Evolutionary conservation across 2,329 filamentous ascomycete species (phyloP), one percentile per base, ranked within the genome.

Genomic region (Fusarium oligoseptatum): DNA sequence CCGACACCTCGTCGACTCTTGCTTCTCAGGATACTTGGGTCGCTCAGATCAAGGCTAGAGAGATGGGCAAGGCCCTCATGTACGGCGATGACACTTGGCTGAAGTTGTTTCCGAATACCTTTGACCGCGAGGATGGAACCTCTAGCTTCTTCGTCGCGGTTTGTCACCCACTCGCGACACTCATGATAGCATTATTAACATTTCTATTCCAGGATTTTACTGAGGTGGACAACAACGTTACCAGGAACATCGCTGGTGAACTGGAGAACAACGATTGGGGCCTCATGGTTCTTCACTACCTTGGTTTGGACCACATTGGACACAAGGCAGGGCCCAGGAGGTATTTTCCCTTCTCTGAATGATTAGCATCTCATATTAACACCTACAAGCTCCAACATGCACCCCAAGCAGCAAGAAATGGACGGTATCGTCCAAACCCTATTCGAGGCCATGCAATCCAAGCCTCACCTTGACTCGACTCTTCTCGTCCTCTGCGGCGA

Each of bases 81-180:
- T 98, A 97, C 80, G 97, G 97, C 58, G 97, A 99, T 80, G 97
- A 99, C 82, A 99, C 97, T 22, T 99, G 97, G 97, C 86, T 99
- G 77, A 98, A 98, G 85, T 88, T 99, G 15, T 99, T 99, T 78
- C 97, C 97, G 1, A 91, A 90, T 17, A 95, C 93, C 57, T 99
- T 99, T 84, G 91, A 92, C 76, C 92, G 95, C 45, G 88, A 92
- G 60, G 97, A 99, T 83, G 97, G 97, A 57, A 99, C 97, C 3
- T 95, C 95, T 66, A 98, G 96, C 85, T 99, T 99, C 83, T 99
- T 98, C 83, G 97, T 99, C 77, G 95, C 97, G 83, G 95, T 97
- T 83, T 87, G 93, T 27, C 24, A 27, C 24, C 24, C 6, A 27
- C 5, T 27, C 24, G 5, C 24, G 24, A 27, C 27, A 39, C 9